A percentile compares a stretch with the other conserved stretches of the same genome.
Evolutionary conservation across 495 filamentous ascomycete genomes (phyloP).

Genomic region (Hyaloscypha bicolor): DNA sequence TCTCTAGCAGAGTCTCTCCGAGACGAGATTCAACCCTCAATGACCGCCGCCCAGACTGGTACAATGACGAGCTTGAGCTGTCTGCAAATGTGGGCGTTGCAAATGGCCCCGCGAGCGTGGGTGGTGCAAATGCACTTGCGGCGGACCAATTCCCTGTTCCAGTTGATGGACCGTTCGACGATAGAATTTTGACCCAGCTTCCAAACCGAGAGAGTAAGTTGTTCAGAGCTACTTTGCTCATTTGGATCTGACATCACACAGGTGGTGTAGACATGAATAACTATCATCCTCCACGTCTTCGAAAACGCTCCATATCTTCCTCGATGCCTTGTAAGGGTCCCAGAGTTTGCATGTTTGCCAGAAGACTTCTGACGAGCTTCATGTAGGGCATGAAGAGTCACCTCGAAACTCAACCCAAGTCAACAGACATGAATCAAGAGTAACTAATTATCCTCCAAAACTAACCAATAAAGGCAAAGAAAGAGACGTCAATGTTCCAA

Average conservation of each 20-base stretch:
- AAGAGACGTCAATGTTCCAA: too few species aligned
- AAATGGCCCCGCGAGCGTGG: neutral
- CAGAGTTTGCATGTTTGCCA: neutral
- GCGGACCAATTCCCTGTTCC: neutral
- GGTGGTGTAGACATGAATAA: neutral
- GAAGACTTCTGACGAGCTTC: neutral
- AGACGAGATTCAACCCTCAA: neutral
- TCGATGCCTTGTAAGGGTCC: neutral
- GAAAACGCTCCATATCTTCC: neutral
- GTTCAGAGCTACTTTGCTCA: neutral
- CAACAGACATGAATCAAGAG: too few species aligned
- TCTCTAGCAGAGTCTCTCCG: constrained; percentile 18
- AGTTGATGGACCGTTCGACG: neutral
- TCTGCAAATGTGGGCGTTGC: neutral
- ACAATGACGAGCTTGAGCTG: neutral
- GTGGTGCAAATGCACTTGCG: neutral
- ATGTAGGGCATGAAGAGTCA: neutral
- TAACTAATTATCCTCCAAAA: too few species aligned
- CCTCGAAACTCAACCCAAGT: neutral
- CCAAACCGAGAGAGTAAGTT: neutral
- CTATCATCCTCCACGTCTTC: neutral
- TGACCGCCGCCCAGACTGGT: neutral
- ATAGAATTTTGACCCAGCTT: neutral
- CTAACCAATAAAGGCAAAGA: neutral
- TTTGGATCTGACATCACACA: neutral